phyloP scores from a whole-genome alignment of 73 alveolate genomes.

The Symbiodinium natans region DNA sequence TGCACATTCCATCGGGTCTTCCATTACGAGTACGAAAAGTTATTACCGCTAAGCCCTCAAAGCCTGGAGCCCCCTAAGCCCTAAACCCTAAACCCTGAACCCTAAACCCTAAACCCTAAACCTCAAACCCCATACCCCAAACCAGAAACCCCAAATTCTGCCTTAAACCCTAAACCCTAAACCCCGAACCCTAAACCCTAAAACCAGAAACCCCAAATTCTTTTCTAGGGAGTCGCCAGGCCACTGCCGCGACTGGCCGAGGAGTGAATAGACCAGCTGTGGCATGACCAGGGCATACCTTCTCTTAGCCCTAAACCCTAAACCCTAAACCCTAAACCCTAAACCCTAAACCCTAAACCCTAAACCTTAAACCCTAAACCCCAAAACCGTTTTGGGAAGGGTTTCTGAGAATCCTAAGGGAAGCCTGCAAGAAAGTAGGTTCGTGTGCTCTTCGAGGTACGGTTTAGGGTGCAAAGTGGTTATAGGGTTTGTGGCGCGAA shows the following conservation, averaged over 20 bases:
- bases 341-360: neutral
- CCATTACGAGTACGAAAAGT: neutral
- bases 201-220: neutral
- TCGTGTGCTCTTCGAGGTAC: too few species aligned
- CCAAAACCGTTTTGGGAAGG: too few species aligned
- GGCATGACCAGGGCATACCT: slow-evolving; percentile 92
- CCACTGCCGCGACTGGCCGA: slow-evolving; percentile 63
- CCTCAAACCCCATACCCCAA: neutral
- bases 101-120: neutral
- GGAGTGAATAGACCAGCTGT: slow-evolving; percentile 48
- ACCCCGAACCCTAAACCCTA: too few species aligned
- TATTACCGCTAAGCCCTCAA: neutral
- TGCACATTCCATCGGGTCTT: neutral
- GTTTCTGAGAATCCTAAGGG: too few species aligned
- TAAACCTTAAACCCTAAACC: neutral
- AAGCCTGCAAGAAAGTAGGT: too few species aligned
- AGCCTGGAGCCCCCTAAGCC: neutral
- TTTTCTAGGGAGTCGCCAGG: neutral
- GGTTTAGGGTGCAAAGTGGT: too few species aligned
- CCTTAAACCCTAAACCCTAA: too few species aligned
- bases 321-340: neutral
- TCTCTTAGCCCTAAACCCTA: neutral
- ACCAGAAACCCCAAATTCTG: too few species aligned
- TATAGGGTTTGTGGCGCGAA: too few species aligned
- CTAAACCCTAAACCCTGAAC: neutral